Percentiles rank a stretch among this genome's conserved stretches.
Conservation (phyloP, 805 yeast genomes). For the Monosporozyma aerobia region DNA sequence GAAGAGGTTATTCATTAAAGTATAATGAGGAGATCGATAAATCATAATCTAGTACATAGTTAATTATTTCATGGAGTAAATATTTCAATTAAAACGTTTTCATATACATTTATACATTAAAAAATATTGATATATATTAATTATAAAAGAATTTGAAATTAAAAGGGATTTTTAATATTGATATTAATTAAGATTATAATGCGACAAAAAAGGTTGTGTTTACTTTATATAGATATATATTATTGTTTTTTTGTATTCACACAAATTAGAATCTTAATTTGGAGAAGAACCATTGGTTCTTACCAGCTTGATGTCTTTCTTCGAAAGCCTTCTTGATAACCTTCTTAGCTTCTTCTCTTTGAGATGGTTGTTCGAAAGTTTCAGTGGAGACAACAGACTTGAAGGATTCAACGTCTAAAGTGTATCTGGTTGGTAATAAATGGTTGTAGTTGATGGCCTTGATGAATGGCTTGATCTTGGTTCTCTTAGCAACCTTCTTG, state of each 20-base stretch:
- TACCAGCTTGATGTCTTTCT: constrained; percentile 98
- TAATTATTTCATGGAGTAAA: neutral
- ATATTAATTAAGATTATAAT: neutral
- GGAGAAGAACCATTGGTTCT: constrained; percentile 99
- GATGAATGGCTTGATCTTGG: constrained; percentile 98
- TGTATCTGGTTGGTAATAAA: constrained; percentile 99
- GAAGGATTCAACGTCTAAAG: constrained; percentile 92
- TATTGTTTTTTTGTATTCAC: neutral
- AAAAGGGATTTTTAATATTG: neutral
- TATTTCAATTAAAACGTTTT: neutral
- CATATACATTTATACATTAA: neutral
- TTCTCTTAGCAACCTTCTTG: constrained; percentile 94
- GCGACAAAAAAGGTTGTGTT: neutral
- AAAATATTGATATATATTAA: neutral
- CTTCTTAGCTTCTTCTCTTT: constrained; percentile 98
- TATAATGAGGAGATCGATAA: too few species aligned
- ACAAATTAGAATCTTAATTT: constrained; percentile 75
- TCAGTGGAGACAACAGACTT: constrained; percentile 87
- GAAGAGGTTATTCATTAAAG: too few species aligned
- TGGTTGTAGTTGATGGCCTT: constrained; percentile 99
- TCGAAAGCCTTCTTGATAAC: constrained; percentile 98
- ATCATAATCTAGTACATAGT: neutral
- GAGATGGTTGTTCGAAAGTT: constrained; percentile 94
- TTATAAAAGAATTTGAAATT: constrained; percentile 5
- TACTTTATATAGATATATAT: constrained; percentile 1